phyloP scores from a whole-genome alignment of 2,329 filamentous ascomycete genomes.

The Talaromyces funiculosus region DNA sequence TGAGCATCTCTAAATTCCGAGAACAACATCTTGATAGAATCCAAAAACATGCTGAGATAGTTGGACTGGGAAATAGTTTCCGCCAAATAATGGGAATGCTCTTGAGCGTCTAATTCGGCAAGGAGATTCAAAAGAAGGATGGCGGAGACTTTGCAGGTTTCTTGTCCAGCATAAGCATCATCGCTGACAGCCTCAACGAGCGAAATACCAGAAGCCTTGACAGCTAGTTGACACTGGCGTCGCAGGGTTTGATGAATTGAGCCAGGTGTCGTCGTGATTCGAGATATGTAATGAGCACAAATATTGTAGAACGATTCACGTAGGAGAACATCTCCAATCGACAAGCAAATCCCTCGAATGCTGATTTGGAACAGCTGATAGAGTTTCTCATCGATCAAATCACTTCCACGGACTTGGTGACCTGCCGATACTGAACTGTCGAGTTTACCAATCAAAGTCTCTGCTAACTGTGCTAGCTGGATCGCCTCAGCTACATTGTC shows the following conservation, averaged over 20 bases:
- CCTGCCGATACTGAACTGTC: constrained; percentile 31
- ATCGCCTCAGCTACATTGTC: constrained; percentile 64
- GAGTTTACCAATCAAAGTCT: constrained; percentile 50
- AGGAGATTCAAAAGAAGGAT: constrained; percentile 76
- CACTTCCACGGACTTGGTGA: constrained; percentile 49
- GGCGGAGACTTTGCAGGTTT: constrained; percentile 76
- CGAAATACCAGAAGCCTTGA: constrained; percentile 74
- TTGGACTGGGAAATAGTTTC: constrained; percentile 79
- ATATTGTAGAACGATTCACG: constrained; percentile 87
- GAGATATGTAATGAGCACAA: constrained; percentile 76
- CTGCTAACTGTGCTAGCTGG: constrained; percentile 72
- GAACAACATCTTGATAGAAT: constrained; percentile 74
- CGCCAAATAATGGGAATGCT: constrained; percentile 68
- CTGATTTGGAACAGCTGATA: constrained; percentile 88
- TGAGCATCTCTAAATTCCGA: constrained; percentile 61
- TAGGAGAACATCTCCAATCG: constrained; percentile 63
- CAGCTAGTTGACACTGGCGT: constrained; percentile 57
- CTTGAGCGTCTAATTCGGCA: constrained; percentile 65
- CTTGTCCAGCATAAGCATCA: constrained; percentile 80
- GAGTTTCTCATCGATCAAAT: constrained; percentile 79
- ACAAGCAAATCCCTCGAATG: constrained; percentile 69
- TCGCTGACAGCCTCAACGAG: constrained; percentile 85
- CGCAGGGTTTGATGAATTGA: constrained; percentile 46
- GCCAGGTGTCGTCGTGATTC: constrained; percentile 48
- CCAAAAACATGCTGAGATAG: constrained; percentile 83